These are phyloP conservation scores for Colletotrichum sp. DNA, from an alignment of 2,329 filamentous ascomycete species.

Conservation along the genomic window DNA sequence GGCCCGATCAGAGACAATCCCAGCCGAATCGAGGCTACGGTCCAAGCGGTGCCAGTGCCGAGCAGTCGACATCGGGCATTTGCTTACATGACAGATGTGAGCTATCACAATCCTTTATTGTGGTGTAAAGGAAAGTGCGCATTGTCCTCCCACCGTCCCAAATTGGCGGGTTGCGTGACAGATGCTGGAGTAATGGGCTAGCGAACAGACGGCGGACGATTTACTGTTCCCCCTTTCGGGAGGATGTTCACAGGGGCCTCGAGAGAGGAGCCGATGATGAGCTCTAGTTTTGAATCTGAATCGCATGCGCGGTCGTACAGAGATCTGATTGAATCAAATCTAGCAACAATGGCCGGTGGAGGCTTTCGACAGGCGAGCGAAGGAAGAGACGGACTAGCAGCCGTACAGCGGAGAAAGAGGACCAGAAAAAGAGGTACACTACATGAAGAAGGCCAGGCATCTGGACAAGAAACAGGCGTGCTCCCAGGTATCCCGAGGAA, in stretches of 20 bases:
- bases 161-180: neutral
- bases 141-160: constrained; percentile 2
- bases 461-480: neutral
- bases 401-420: neutral
- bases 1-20: constrained; percentile 4
- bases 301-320: neutral
- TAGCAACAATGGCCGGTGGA: neutral
- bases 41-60: neutral
- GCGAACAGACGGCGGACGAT: neutral
- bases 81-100: neutral
- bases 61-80: neutral
- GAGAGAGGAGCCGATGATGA: neutral
- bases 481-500: constrained; percentile 7
- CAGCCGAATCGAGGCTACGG: neutral
- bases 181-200: neutral
- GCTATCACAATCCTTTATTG: neutral
- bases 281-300: neutral
- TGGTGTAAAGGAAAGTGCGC: neutral
- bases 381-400: neutral
- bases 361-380: neutral
- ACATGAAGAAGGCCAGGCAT: neutral
- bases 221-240: neutral
- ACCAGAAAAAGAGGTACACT: neutral
- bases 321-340: constrained; percentile 5
- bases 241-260: neutral